phyloP scores from a whole-genome alignment of 305 asterid species.

The Solanum hybrid region DNA sequence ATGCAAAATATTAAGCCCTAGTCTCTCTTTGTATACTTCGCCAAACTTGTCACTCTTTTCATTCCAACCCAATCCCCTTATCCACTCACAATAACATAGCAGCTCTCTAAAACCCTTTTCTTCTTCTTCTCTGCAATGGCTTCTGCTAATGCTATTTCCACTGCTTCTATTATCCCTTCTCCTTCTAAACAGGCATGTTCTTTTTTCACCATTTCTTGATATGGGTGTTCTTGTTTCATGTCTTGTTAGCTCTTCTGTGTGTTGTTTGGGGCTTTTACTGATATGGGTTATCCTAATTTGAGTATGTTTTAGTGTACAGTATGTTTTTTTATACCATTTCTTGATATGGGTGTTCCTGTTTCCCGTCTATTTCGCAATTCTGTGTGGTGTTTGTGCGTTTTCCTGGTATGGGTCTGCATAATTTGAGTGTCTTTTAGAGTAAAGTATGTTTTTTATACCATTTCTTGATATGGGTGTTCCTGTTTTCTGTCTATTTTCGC shows the following conservation, averaged over 20 bases:
- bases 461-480: background rate
- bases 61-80: slow-evolving; percentile 3
- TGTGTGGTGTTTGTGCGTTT: background rate
- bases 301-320: background rate
- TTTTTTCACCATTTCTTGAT: background rate
- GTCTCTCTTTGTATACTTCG: background rate
- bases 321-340: background rate
- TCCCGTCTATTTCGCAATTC: background rate
- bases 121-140: slow-evolving; percentile 38
- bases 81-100: background rate
- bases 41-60: background rate
- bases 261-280: background rate
- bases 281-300: background rate
- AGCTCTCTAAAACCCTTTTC: background rate
- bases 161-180: slow-evolving; percentile 57
- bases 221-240: background rate
- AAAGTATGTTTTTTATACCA: background rate
- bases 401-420: background rate
- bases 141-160: slow-evolving; percentile 69
- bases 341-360: slow-evolving; percentile 1
- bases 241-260: background rate
- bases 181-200: slow-evolving; percentile 37
- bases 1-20: slow-evolving; percentile 9
- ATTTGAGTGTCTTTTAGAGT: background rate
- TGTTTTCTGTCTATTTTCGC: background rate